A percentile compares a stretch with the other conserved stretches of the same genome.
Evolutionary conservation across 192 early-diverging fungal species (phyloP).

Genomic region (Neocallimastix lanati): DNA sequence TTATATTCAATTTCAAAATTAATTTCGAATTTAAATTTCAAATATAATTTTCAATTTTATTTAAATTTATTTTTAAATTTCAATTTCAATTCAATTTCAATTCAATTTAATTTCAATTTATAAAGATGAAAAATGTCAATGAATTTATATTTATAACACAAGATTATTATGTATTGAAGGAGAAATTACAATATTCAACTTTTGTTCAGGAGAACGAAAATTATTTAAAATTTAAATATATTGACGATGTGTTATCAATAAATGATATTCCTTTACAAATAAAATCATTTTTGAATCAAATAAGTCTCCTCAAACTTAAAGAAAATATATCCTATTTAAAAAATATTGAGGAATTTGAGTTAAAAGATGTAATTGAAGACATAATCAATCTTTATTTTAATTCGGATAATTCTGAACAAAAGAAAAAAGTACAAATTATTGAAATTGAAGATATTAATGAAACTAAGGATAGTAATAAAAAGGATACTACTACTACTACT

Average conservation of each 20-base stretch:
- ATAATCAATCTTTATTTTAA: not conserved
- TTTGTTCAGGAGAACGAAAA: not conserved
- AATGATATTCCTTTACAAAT: not conserved
- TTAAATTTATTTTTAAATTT: no score
- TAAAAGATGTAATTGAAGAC: not conserved
- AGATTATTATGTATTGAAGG: not conserved
- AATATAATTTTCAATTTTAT: no score
- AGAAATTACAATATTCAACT: not conserved
- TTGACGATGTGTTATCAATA: not conserved
- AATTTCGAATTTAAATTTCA: no score
- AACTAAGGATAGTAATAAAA: not conserved
- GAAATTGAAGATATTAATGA: no score
- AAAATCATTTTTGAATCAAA: not conserved
- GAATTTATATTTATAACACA: not conserved
- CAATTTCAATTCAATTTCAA: no score
- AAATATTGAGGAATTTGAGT: not conserved
- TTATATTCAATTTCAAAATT: no score
- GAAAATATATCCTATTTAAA: not conserved
- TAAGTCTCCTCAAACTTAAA: not conserved
- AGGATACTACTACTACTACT: no score
- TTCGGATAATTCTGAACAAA: no score
- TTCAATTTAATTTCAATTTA: no score
- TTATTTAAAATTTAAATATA: not conserved
- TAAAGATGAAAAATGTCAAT: not conserved
- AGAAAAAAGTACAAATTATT: no score